phyloP scores from a whole-genome alignment of 202 grass and related monocot genomes.

The Dendrocalamus latiflorus region DNA sequence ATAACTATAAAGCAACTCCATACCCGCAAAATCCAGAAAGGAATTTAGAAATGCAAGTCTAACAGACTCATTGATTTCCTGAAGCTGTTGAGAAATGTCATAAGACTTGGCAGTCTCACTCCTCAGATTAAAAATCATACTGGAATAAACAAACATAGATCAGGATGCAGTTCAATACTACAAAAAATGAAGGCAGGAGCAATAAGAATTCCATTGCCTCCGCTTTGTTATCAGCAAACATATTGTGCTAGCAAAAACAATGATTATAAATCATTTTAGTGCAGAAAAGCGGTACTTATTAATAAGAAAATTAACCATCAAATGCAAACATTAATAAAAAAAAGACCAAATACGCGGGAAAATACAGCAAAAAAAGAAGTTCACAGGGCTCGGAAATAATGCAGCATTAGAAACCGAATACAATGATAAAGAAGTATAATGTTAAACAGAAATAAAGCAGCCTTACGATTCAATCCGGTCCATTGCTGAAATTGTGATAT shows the following conservation, averaged over 20 bases:
- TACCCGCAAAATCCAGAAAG: conserved; percentile 97
- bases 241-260: conserved; percentile 1
- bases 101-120: conserved; percentile 74
- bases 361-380: neutral
- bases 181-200: neutral
- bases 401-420: conserved; percentile 4
- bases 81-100: conserved; percentile 75
- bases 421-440: neutral
- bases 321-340: neutral
- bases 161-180: conserved; percentile 1
- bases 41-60: conserved; percentile 97
- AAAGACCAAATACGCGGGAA: neutral
- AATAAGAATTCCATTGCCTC: neutral
- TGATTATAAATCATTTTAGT: neutral
- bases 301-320: neutral
- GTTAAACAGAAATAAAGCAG: conserved; percentile 15
- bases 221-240: neutral
- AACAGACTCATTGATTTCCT: conserved; percentile 97
- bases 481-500: conserved; percentile 80
- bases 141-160: conserved; percentile 50
- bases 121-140: conserved; percentile 86
- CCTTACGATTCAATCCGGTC: conserved; percentile 82
- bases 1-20: conserved; percentile 5
- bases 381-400: conserved; percentile 15
- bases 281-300: neutral